Evolutionary conservation across 192 early-diverging fungal species (phyloP).

Genomic region (Coemansia sp.): DNA sequence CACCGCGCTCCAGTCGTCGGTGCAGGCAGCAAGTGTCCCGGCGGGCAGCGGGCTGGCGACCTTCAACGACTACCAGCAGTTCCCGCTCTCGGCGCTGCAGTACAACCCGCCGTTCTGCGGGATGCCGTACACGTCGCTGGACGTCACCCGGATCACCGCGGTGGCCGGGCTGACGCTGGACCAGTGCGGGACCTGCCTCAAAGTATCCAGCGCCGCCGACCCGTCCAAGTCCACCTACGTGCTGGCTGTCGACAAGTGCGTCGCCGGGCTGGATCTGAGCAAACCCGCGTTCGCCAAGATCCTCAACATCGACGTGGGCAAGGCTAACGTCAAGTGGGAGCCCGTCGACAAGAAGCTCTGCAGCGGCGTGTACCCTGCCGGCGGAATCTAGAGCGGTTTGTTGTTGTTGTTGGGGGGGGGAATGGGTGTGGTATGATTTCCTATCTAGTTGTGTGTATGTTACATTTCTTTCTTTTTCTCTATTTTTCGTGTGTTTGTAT

Average conservation of each 20-base stretch:
- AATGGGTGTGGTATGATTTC: background rate
- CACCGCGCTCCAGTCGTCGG: background rate
- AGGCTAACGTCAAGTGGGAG: constrained; percentile 49
- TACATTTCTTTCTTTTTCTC: background rate
- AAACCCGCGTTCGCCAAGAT: constrained; percentile 49
- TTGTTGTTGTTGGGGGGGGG: background rate
- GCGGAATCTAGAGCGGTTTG: background rate
- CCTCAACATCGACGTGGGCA: constrained; percentile 50
- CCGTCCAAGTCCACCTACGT: constrained; percentile 52
- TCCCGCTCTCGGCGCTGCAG: constrained; percentile 33
- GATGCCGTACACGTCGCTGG: constrained; percentile 55
- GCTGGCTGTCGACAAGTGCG: constrained; percentile 58
- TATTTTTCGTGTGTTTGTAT: background rate
- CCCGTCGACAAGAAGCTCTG: constrained; percentile 44
- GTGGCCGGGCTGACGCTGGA: constrained; percentile 43
- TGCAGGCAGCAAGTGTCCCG: constrained; percentile 18
- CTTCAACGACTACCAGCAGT: constrained; percentile 47
- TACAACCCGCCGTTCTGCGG: constrained; percentile 60
- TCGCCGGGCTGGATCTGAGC: constrained; percentile 55
- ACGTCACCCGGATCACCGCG: constrained; percentile 57
- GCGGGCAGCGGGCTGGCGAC: constrained; percentile 30
- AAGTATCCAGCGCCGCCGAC: constrained; percentile 44
- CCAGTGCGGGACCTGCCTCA: constrained; percentile 57
- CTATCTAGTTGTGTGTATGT: background rate
- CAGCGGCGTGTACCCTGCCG: constrained; percentile 30